Evolutionary conservation across 768 basidiomycete species (phyloP).

Genomic region (Tubosaeta sp.): DNA sequence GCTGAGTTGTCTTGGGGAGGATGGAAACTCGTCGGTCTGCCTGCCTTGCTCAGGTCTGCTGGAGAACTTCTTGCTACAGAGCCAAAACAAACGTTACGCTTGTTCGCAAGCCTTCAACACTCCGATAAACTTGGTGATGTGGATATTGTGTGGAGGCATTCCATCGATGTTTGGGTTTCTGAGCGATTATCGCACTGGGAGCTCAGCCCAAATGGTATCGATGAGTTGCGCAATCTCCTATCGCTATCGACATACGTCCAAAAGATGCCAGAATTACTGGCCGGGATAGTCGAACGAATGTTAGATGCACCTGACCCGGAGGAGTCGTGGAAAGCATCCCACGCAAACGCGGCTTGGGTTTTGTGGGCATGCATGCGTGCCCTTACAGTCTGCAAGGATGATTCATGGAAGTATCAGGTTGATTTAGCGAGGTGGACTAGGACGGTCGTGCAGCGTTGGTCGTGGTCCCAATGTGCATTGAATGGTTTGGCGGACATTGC

Average conservation of each 20-base stretch:
- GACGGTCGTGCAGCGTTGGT: conserved; percentile 47
- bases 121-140: conserved; percentile 51
- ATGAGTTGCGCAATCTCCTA: conserved; percentile 53
- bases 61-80: conserved; percentile 43
- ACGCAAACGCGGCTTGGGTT: conserved; percentile 48
- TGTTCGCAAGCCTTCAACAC: conserved; percentile 47
- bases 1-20: conserved; percentile 70
- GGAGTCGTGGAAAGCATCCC: conserved; percentile 30
- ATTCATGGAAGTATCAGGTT: conserved; percentile 45
- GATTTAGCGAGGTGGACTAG: conserved; percentile 49
- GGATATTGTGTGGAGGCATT: conserved; percentile 56
- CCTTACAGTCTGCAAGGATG: conserved; percentile 35
- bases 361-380: conserved; percentile 57
- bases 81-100: conserved; percentile 39
- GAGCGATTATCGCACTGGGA: conserved; percentile 41
- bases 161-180: conserved; percentile 48
- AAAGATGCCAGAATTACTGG: conserved; percentile 37
- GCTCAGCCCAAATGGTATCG: conserved; percentile 37
- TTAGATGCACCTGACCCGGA: conserved; percentile 31
- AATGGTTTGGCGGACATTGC: conserved; percentile 48
- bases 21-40: conserved; percentile 67
- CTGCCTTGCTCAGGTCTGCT: conserved; percentile 51
- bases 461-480: conserved; percentile 53
- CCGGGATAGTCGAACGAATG: conserved; percentile 41
- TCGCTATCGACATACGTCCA: conserved; percentile 51